These are phyloP conservation scores for Insectozyma bohioensis DNA, from an alignment of 1,139 yeast species.

Conservation along the genomic window DNA sequence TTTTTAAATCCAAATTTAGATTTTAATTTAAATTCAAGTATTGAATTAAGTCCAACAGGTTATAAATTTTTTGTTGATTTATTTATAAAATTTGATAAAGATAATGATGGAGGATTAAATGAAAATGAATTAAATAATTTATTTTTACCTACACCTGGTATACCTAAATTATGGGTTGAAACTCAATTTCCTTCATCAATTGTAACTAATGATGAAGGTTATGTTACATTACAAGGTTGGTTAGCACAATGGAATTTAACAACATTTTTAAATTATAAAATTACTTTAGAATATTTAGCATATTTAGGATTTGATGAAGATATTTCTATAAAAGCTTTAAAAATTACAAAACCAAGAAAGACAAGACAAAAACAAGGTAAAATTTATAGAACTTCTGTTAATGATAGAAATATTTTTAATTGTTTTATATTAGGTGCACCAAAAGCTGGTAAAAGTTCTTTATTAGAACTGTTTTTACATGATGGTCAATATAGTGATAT, in stretches of 20 bases:
- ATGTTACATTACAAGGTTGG: slow-evolving; percentile 96
- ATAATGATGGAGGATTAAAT: slow-evolving; percentile 92
- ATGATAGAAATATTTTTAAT: slow-evolving; percentile 86
- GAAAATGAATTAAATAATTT: slow-evolving; percentile 65
- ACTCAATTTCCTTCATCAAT: slow-evolving; percentile 83
- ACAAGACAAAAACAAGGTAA: slow-evolving; percentile 63
- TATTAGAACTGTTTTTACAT: slow-evolving; percentile 77
- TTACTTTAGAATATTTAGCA: slow-evolving; percentile 84
- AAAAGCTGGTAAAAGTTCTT: slow-evolving; percentile 80
- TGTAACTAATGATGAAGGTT: slow-evolving; percentile 85
- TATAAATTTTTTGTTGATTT: slow-evolving; percentile 88
- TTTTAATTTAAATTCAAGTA: slow-evolving; percentile 75
- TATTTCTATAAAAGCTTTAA: slow-evolving; percentile 58
- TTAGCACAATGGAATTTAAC: slow-evolving; percentile 98
- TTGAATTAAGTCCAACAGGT: slow-evolving; percentile 91
- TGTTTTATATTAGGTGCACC: slow-evolving; percentile 86
- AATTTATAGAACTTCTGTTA: slow-evolving; percentile 64
- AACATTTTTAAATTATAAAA: slow-evolving; percentile 77
- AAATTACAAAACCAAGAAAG: slow-evolving; percentile 79
- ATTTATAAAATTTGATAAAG: slow-evolving; percentile 83
- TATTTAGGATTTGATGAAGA: slow-evolving; percentile 80
- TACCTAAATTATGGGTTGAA: slow-evolving; percentile 83
- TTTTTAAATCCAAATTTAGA: slow-evolving; percentile 77
- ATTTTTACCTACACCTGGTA: slow-evolving; percentile 89
- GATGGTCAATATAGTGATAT: slow-evolving; percentile 62